These are phyloP conservation scores for Barnettozyma hawaiiensis DNA, from an alignment of 1,139 yeast genomes.

Conservation along the genomic window DNA sequence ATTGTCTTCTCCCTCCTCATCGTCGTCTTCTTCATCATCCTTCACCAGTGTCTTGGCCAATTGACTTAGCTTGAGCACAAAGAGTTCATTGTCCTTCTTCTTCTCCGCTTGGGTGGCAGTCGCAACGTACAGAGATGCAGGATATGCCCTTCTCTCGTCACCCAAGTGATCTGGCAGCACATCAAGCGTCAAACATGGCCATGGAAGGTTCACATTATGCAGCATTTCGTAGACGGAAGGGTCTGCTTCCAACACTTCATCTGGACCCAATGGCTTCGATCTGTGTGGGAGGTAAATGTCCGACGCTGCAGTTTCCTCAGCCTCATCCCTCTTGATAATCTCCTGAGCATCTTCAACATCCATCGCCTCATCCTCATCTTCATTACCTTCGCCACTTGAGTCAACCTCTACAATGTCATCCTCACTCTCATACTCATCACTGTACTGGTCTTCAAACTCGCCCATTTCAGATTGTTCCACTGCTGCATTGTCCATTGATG, in stretches of 20 bases:
- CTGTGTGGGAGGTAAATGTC: slow-evolving; percentile 77
- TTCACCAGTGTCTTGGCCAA: slow-evolving; percentile 79
- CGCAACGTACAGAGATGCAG: slow-evolving; percentile 79
- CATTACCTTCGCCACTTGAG: slow-evolving; percentile 59
- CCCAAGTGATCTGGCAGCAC: slow-evolving; percentile 84
- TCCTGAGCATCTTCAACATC: slow-evolving; percentile 33
- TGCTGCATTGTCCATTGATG: slow-evolving; percentile 23
- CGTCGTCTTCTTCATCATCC: slow-evolving; percentile 68
- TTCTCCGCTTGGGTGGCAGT: slow-evolving; percentile 94
- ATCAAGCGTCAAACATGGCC: slow-evolving; percentile 96
- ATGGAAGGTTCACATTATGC: slow-evolving; percentile 87
- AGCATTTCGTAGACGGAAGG: slow-evolving; percentile 95
- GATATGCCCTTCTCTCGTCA: slow-evolving; percentile 80
- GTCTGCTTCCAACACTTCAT: slow-evolving; percentile 94
- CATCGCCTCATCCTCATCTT: slow-evolving; percentile 47
- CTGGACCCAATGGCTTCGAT: slow-evolving; percentile 88
- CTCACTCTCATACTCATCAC: slow-evolving; percentile 93
- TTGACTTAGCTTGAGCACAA: slow-evolving; percentile 77
- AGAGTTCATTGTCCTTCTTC: slow-evolving; percentile 81
- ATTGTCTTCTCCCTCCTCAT: slow-evolving; percentile 58
- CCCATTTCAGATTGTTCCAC: slow-evolving; percentile 64
- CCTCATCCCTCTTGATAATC: slow-evolving; percentile 31
- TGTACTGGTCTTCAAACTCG: slow-evolving; percentile 89
- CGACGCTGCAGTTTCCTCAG: slow-evolving; percentile 29
- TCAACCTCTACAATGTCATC: slow-evolving; percentile 81